Conservation (phyloP, 164 flowering plant genomes). For the Sedum album region DNA sequence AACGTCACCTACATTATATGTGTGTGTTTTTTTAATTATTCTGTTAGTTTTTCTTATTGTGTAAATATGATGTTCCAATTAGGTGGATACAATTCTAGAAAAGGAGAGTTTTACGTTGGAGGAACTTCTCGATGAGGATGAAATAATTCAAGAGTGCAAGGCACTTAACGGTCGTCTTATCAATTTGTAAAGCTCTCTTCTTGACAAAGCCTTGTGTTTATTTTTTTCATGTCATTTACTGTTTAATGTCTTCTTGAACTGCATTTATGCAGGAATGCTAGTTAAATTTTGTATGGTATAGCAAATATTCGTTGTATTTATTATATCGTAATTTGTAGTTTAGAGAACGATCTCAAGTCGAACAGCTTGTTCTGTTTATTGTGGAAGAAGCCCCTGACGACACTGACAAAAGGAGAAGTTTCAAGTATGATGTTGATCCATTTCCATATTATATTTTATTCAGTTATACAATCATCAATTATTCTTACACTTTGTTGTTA, state of each 20-base stretch:
- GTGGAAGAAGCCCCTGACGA: slow-evolving; percentile 84
- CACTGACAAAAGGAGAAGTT: slow-evolving; percentile 61
- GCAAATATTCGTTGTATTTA: background rate
- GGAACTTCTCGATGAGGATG: slow-evolving; percentile 91
- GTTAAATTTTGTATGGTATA: background rate
- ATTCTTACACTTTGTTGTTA: slow-evolving; percentile 16
- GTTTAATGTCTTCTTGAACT: background rate
- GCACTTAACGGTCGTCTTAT: slow-evolving; percentile 83
- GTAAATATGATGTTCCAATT: background rate
- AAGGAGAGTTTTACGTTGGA: slow-evolving; percentile 74
- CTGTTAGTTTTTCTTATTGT: background rate
- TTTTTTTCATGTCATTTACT: background rate
- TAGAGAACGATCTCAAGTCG: slow-evolving; percentile 75
- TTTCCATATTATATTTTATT: too few relatives aligned
- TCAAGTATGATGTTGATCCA: slow-evolving; percentile 44
- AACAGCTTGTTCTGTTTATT: slow-evolving; percentile 66
- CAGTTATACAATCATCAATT: too few relatives aligned
- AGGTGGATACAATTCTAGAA: slow-evolving; percentile 87
- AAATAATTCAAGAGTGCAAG: slow-evolving; percentile 95
- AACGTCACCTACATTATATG: too few relatives aligned
- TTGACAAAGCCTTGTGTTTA: background rate
- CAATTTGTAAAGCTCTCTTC: background rate
- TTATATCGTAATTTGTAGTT: slow-evolving; percentile 26
- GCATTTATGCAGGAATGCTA: background rate
- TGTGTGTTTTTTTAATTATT: too few relatives aligned